Conservation (phyloP, 768 basidiomycete genomes). For the Lyophyllum atratum region DNA sequence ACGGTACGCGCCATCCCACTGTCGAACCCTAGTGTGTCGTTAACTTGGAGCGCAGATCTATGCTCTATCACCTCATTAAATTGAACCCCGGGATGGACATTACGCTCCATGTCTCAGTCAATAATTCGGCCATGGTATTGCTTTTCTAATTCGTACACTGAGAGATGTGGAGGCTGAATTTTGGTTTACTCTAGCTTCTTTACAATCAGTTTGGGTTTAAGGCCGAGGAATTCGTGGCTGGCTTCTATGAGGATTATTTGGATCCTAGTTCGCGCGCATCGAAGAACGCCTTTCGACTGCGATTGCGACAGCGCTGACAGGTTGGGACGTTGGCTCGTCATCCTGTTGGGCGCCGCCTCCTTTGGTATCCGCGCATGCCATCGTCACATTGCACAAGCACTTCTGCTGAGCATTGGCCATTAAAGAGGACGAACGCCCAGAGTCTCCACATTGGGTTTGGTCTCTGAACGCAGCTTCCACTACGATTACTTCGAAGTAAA, state of each 20-base stretch:
- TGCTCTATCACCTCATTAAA: constrained; percentile 76
- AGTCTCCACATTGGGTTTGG: no score
- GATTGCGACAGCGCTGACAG: constrained; percentile 56
- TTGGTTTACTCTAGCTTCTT: constrained; percentile 52
- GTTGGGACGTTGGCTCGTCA: no score
- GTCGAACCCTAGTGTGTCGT: constrained; percentile 29
- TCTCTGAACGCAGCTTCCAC: no score
- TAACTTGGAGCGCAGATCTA: constrained; percentile 50
- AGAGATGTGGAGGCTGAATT: background rate
- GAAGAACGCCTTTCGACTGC: constrained; percentile 79
- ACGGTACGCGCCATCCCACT: constrained; percentile 44
- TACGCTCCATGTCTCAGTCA: constrained; percentile 82
- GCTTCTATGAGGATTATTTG: constrained; percentile 83
- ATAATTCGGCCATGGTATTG: constrained; percentile 77
- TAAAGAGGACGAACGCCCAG: no score
- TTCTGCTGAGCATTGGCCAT: no score
- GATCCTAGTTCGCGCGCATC: constrained; percentile 68
- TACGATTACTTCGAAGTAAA: no score
- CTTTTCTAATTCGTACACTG: background rate
- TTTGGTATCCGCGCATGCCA: no score
- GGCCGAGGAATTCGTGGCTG: constrained; percentile 79
- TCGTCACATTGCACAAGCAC: no score
- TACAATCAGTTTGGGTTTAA: constrained; percentile 91
- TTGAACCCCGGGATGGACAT: constrained; percentile 77
- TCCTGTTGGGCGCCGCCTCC: no score